Conservation (phyloP, 2,329 filamentous ascomycete species). For the Rhynchosporium graminicola region DNA sequence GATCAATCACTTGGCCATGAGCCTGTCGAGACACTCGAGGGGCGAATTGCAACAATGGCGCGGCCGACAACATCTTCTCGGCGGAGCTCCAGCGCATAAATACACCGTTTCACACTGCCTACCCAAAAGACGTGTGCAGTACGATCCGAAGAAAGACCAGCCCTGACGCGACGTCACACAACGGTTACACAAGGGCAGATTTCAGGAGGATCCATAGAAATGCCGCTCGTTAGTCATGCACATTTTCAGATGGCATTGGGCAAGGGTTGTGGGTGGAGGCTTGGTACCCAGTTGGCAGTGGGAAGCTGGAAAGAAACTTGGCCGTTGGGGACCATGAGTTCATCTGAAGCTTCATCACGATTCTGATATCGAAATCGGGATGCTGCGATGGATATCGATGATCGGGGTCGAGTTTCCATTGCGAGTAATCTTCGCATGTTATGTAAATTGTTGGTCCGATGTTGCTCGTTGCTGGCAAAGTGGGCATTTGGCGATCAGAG, state of each 20-base stretch:
- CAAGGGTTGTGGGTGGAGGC: not conserved
- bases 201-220: not conserved
- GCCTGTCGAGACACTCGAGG: not conserved
- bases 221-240: not conserved
- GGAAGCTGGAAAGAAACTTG: constrained; percentile 1
- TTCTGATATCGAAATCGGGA: not conserved
- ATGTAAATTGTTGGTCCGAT: too few species aligned
- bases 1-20: not conserved
- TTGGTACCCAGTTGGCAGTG: not conserved
- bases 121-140: not conserved
- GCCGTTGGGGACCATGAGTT: not conserved
- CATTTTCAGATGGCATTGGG: not conserved
- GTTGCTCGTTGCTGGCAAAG: too few species aligned
- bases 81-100: constrained; percentile 10
- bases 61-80: constrained; percentile 9
- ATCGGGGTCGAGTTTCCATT: not conserved
- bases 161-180: constrained; percentile 2
- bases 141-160: not conserved
- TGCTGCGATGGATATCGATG: not conserved
- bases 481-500: constrained; percentile 1
- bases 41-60: constrained; percentile 10
- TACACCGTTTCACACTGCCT: constrained; percentile 10
- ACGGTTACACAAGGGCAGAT: not conserved
- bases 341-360: not conserved
- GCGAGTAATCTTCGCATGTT: too few species aligned